phyloP scores from a whole-genome alignment of 345 rosid genomes.

The Eucalyptus regnans region DNA sequence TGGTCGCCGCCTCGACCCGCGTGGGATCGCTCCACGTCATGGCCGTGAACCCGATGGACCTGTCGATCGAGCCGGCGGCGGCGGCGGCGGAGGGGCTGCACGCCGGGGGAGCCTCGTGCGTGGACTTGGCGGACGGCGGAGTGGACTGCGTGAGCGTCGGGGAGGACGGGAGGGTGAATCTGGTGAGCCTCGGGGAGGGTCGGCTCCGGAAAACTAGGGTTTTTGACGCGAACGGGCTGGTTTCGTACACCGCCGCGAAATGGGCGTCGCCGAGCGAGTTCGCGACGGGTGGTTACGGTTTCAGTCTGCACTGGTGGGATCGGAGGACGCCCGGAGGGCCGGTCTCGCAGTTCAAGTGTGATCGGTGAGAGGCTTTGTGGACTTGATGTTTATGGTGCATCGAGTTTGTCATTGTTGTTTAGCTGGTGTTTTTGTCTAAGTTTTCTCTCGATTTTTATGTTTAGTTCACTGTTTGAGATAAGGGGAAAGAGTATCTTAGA shows the following conservation, averaged over 20 bases:
- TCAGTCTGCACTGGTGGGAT: slow-evolving; percentile 91
- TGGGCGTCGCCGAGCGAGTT: slow-evolving; percentile 88
- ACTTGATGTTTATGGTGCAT: not conserved
- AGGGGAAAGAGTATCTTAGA: not conserved
- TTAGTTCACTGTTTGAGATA: not conserved
- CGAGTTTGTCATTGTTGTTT: not conserved
- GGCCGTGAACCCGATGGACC: slow-evolving; percentile 6
- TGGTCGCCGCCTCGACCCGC: not conserved
- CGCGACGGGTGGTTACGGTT: slow-evolving; percentile 81
- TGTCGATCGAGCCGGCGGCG: slow-evolving; percentile 11
- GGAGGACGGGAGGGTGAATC: slow-evolving; percentile 38
- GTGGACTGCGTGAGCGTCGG: slow-evolving; percentile 53
- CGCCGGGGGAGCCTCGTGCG: slow-evolving; percentile 36
- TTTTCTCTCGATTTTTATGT: not conserved
- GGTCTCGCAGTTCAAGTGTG: slow-evolving; percentile 67
- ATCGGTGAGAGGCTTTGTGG: slow-evolving; percentile 35
- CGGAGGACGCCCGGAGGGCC: slow-evolving; percentile 59
- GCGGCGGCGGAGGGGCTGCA: slow-evolving; percentile 26
- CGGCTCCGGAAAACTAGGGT: slow-evolving; percentile 31
- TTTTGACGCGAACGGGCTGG: slow-evolving; percentile 65
- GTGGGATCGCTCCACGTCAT: slow-evolving; percentile 50
- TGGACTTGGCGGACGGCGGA: slow-evolving; percentile 56
- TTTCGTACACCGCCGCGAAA: slow-evolving; percentile 58
- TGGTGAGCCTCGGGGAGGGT: slow-evolving; percentile 39
- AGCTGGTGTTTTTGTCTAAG: not conserved